Percentiles rank a stretch among this genome's conserved stretches.
These are phyloP conservation scores for Goffeauzyma gilvescens DNA, from an alignment of 768 basidiomycete species.

Conservation along the genomic window DNA sequence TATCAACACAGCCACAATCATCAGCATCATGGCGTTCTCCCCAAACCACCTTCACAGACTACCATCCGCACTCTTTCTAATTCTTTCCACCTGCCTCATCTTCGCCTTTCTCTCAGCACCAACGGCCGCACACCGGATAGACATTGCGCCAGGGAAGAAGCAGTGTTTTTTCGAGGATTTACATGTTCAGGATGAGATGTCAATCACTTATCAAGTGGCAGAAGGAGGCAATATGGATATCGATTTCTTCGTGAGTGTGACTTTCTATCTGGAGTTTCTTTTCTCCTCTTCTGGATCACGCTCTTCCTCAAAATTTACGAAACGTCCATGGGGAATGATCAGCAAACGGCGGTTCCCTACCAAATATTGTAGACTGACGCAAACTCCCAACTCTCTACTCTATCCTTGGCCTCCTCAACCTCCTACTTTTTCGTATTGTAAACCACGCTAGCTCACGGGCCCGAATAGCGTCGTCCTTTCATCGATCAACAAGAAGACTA, in stretches of 20 bases:
- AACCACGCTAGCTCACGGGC: constrained; percentile 73
- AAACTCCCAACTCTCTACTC: too few species aligned
- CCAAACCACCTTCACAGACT: too few species aligned
- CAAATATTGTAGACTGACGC: too few species aligned
- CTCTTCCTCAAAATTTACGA: too few species aligned
- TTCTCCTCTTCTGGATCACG: not conserved
- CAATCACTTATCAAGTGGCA: constrained; percentile 95
- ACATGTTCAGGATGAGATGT: constrained; percentile 54
- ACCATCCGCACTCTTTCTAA: constrained; percentile 2
- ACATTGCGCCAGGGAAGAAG: constrained; percentile 29
- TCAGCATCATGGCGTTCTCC: too few species aligned
- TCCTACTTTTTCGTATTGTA: too few species aligned
- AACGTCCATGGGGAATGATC: too few species aligned
- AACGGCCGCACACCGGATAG: constrained; percentile 24
- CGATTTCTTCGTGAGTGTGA: constrained; percentile 68
- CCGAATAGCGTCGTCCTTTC: constrained; percentile 49
- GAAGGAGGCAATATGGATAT: constrained; percentile 93
- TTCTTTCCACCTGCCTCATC: not conserved
- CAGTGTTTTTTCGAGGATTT: constrained; percentile 31
- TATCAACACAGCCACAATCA: too few species aligned
- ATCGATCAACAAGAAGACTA: constrained; percentile 69
- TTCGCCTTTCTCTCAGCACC: constrained; percentile 4
- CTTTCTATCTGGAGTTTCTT: not conserved
- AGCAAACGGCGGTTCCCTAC: too few species aligned
- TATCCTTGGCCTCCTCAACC: too few species aligned